Conservation (phyloP, 805 yeast genomes). For the Saccharomyces jurei region DNA sequence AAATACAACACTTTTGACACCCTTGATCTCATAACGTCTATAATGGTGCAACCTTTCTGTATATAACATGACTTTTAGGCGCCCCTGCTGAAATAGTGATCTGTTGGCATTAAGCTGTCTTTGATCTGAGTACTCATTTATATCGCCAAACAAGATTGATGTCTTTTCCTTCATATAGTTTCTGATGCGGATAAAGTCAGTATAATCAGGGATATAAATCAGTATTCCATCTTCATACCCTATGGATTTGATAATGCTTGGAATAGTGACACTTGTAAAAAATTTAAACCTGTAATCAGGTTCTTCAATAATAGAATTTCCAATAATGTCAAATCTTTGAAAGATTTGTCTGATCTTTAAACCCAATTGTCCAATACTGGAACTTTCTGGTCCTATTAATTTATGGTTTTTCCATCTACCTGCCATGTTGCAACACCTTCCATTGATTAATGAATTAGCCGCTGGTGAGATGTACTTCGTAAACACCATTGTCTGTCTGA, state of each 20-base stretch:
- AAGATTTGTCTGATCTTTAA: constrained; percentile 60
- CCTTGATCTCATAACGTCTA: constrained; percentile 75
- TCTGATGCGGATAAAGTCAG: constrained; percentile 74
- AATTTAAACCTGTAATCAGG: constrained; percentile 78
- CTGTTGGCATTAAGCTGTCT: constrained; percentile 66
- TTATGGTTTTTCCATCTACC: constrained; percentile 56
- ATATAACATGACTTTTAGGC: constrained; percentile 66
- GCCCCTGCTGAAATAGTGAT: constrained; percentile 55
- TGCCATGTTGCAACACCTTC: constrained; percentile 44
- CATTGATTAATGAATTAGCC: constrained; percentile 52
- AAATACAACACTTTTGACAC: constrained; percentile 74
- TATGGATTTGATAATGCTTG: constrained; percentile 54
- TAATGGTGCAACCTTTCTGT: constrained; percentile 92
- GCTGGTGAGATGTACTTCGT: constrained; percentile 76
- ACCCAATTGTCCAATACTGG: constrained; percentile 59
- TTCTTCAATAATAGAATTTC: constrained; percentile 47
- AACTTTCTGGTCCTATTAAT: constrained; percentile 35
- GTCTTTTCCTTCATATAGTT: constrained; percentile 52
- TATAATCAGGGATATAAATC: constrained; percentile 75
- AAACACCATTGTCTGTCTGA: constrained; percentile 74
- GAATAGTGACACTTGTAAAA: constrained; percentile 66
- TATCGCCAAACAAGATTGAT: constrained; percentile 54
- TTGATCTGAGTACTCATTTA: constrained; percentile 77
- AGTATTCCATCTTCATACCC: constrained; percentile 67
- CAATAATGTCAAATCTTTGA: constrained; percentile 53